Evolutionary conservation across 768 basidiomycete genomes (phyloP).

Genomic region (Rhizopogon roseolus): DNA sequence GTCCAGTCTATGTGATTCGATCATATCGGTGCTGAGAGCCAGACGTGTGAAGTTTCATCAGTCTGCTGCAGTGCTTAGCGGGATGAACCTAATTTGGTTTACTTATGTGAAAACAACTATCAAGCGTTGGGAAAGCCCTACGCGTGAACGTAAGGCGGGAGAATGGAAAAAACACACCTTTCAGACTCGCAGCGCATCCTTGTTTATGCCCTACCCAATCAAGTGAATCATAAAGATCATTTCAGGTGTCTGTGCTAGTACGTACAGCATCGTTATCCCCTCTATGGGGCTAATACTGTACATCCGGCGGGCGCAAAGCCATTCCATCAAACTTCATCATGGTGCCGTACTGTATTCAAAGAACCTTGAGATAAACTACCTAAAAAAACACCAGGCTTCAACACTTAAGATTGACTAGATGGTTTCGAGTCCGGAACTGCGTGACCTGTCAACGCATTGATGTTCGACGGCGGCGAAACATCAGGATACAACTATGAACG

Average conservation of each 20-base stretch:
- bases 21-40: too few species aligned
- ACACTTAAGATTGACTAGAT: background rate
- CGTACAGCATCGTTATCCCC: too few species aligned
- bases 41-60: too few species aligned
- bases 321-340: background rate
- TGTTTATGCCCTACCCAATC: background rate
- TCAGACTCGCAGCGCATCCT: background rate
- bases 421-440: background rate
- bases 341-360: background rate
- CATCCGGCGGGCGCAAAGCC: too few species aligned
- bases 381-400: background rate
- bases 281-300: too few species aligned
- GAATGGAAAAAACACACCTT: too few species aligned
- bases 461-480: background rate
- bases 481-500: slow-evolving; percentile 10
- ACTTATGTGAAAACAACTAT: background rate
- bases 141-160: background rate
- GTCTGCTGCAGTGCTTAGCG: too few species aligned
- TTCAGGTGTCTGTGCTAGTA: too few species aligned
- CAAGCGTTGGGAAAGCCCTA: background rate
- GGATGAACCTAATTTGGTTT: background rate
- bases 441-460: background rate
- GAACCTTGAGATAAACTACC: background rate
- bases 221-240: too few species aligned
- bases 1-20: too few species aligned